Evolutionary conservation across 208 protist species (phyloP).

Genomic region (Wallacemonas sp.): DNA sequence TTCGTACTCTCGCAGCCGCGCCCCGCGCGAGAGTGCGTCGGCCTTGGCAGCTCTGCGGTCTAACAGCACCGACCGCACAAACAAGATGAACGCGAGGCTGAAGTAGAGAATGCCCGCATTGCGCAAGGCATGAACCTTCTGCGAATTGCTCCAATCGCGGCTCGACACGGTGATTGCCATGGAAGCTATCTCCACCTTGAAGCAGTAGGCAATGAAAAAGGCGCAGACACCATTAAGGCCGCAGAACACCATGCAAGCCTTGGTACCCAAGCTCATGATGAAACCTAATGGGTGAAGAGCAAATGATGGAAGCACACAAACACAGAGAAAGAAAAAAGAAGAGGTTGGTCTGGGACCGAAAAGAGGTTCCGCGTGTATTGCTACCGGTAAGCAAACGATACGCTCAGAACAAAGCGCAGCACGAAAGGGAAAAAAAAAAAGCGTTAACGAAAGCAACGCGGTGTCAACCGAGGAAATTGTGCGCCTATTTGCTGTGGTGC

Average conservation of each 20-base stretch:
- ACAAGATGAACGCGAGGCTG: slow-evolving; percentile 44
- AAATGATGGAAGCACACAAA: too few species aligned
- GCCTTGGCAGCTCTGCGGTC: slow-evolving; percentile 1
- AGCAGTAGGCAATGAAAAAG: slow-evolving; percentile 76
- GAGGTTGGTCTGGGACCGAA: not conserved
- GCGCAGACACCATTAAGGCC: slow-evolving; percentile 64
- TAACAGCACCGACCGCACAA: slow-evolving; percentile 5
- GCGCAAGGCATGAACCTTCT: slow-evolving; percentile 64
- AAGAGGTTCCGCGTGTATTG: too few species aligned
- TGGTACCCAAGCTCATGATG: slow-evolving; percentile 46
- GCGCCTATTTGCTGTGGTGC: too few species aligned
- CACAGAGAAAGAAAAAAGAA: too few species aligned
- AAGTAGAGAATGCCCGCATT: slow-evolving; percentile 70
- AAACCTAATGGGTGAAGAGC: not conserved
- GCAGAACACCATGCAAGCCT: slow-evolving; percentile 75
- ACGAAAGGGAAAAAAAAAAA: not conserved
- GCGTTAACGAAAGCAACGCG: not conserved
- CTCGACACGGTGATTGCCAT: slow-evolving; percentile 50
- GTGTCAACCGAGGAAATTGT: too few species aligned
- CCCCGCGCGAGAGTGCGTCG: not conserved
- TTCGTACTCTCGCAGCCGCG: slow-evolving; percentile 10
- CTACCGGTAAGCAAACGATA: too few species aligned
- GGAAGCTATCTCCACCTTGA: slow-evolving; percentile 61
- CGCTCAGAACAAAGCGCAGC: not conserved
- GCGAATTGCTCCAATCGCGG: slow-evolving; percentile 51